Conservation (phyloP, 139 green algal species). For the Haematococcus lacustris region DNA sequence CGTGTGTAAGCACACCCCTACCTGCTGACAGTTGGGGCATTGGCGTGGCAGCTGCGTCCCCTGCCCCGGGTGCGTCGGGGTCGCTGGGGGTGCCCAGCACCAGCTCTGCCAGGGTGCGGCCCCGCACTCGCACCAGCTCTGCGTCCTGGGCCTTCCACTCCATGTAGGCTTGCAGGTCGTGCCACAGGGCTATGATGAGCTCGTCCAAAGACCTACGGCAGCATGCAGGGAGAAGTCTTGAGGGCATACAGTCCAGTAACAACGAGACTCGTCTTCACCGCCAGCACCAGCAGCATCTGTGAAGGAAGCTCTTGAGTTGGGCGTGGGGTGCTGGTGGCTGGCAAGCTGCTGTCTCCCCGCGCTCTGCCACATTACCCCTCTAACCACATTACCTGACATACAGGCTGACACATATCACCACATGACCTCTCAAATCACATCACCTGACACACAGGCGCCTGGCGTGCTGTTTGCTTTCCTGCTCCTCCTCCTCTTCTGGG, state of each 20-base stretch:
- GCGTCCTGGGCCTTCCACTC: conserved; percentile 34
- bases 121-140: conserved; percentile 11
- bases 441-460: conserved; percentile 2
- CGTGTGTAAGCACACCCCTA: too few species aligned
- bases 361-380: background rate
- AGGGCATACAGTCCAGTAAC: background rate
- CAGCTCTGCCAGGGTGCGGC: conserved; percentile 1
- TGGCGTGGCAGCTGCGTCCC: too few species aligned
- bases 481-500: background rate
- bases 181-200: conserved; percentile 37
- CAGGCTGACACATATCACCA: background rate
- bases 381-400: background rate
- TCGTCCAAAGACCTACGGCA: conserved; percentile 38
- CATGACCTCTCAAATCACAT: background rate
- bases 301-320: too few species aligned
- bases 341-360: too few species aligned
- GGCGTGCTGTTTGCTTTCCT: background rate
- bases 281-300: background rate
- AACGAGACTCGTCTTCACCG: background rate
- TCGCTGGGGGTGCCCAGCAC: background rate
- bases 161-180: conserved; percentile 37
- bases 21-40: too few species aligned
- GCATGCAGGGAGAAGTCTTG: background rate
- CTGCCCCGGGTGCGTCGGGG: too few species aligned
- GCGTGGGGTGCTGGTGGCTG: too few species aligned